Conservation (phyloP, 345 rosid species). For the Citrus unshiu region DNA sequence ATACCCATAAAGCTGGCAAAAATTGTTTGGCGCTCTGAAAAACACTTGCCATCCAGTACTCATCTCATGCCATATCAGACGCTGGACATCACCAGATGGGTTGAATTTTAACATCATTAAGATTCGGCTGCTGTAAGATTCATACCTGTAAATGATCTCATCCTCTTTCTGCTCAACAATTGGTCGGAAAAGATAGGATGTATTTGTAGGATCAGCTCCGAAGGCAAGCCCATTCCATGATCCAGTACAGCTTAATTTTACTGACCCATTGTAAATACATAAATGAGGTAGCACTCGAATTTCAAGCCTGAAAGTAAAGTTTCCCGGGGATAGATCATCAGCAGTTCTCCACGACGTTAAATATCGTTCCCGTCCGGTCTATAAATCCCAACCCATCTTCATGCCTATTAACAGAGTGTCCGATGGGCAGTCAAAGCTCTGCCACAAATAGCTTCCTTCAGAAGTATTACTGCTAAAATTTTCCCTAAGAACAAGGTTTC, state of each 20-base stretch:
- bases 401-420: constrained; percentile 18
- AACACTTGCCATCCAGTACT: not conserved
- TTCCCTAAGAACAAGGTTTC: constrained; percentile 27
- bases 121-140: constrained; percentile 7
- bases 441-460: constrained; percentile 10
- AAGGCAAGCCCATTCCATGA: constrained; percentile 34
- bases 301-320: constrained; percentile 14
- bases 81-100: constrained; percentile 14
- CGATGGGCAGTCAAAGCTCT: constrained; percentile 21
- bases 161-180: constrained; percentile 6
- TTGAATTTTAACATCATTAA: constrained; percentile 16
- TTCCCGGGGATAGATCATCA: constrained; percentile 16
- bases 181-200: constrained; percentile 13
- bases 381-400: constrained; percentile 1
- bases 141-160: constrained; percentile 16
- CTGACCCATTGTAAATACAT: not conserved
- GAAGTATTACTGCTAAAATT: not conserved
- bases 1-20: constrained; percentile 17
- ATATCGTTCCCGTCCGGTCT: not conserved
- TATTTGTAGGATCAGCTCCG: constrained; percentile 29
- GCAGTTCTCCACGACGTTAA: constrained; percentile 17
- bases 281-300: constrained; percentile 21
- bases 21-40: constrained; percentile 8
- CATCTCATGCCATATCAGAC: constrained; percentile 17
- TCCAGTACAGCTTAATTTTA: constrained; percentile 18